Conservation (phyloP, 2,329 filamentous ascomycete genomes). For the Elsinoe necatrix region DNA sequence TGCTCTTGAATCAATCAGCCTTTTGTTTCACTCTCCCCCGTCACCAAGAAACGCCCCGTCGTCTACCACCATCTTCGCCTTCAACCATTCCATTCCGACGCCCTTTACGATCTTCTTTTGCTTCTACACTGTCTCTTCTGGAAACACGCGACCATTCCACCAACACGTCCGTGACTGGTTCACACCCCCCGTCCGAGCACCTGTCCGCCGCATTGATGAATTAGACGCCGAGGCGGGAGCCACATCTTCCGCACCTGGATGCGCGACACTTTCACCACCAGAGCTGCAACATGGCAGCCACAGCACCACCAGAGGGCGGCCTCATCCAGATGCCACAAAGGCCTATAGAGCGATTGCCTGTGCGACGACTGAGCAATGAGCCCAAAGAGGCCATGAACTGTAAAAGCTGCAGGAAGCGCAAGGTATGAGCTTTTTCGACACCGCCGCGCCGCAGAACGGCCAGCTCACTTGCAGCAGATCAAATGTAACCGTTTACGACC, state of each 20-base stretch:
- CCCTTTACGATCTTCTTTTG: neutral
- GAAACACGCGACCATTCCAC: constrained; percentile 8
- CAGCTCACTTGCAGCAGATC: constrained; percentile 50
- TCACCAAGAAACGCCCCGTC: constrained; percentile 6
- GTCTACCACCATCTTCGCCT: constrained; percentile 8
- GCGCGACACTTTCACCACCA: constrained; percentile 1
- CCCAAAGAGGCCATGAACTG: constrained; percentile 90
- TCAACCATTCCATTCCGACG: neutral
- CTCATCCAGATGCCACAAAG: constrained; percentile 50
- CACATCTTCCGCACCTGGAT: constrained; percentile 14
- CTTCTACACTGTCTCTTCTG: constrained; percentile 11
- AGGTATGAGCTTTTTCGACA: constrained; percentile 49
- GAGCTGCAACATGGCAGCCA: constrained; percentile 17
- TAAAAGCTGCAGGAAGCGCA: constrained; percentile 87
- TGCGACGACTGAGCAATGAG: constrained; percentile 62
- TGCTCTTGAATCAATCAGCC: constrained; percentile 12
- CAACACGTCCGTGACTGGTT: neutral
- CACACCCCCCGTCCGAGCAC: neutral
- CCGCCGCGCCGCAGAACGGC: constrained; percentile 16
- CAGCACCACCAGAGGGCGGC: constrained; percentile 17
- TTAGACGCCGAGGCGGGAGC: constrained; percentile 10
- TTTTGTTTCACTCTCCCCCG: constrained; percentile 14
- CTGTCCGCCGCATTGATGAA: constrained; percentile 5
- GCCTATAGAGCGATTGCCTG: constrained; percentile 69
- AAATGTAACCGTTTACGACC: constrained; percentile 83